Evolutionary conservation across 305 asterid genomes (phyloP).

Genomic region (Fraxinus albicans): DNA sequence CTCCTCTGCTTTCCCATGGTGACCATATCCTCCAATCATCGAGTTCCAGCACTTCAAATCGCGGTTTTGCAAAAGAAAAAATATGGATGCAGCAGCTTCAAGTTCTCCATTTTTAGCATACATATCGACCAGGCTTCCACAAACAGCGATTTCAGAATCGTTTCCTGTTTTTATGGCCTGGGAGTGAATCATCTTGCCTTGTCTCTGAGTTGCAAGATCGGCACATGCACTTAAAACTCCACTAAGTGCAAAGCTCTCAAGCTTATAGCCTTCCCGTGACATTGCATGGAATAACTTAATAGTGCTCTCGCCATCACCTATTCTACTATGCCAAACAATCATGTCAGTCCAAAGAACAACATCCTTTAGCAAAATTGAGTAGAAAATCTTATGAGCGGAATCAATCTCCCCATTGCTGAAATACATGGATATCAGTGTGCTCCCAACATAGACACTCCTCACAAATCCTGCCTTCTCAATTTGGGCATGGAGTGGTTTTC

Average conservation of each 20-base stretch:
- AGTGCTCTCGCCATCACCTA: constrained; percentile 65
- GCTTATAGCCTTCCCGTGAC: constrained; percentile 36
- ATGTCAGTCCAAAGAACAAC: constrained; percentile 84
- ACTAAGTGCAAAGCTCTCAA: constrained; percentile 64
- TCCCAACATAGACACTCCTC: constrained; percentile 45
- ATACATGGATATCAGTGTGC: constrained; percentile 71
- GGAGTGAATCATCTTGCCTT: constrained; percentile 76
- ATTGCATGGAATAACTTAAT: constrained; percentile 48
- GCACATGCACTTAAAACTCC: constrained; percentile 74
- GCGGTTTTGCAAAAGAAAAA: constrained; percentile 34
- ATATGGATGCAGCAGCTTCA: constrained; percentile 41
- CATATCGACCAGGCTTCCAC: constrained; percentile 72
- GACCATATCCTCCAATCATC: constrained; percentile 68
- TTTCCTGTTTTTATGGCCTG: constrained; percentile 59
- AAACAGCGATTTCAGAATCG: constrained; percentile 49
- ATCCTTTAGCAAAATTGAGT: constrained; percentile 48
- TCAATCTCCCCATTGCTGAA: constrained; percentile 47
- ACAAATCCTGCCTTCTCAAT: constrained; percentile 56
- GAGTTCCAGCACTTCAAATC: constrained; percentile 88
- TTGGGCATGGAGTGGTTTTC: constrained; percentile 75
- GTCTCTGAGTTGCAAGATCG: constrained; percentile 63
- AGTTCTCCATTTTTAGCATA: constrained; percentile 83
- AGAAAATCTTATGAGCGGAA: constrained; percentile 56
- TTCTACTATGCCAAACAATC: constrained; percentile 70
- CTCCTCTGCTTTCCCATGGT: constrained; percentile 63